Conservation (phyloP, 148 eudicot genomes). For the Polygonum aviculare region DNA sequence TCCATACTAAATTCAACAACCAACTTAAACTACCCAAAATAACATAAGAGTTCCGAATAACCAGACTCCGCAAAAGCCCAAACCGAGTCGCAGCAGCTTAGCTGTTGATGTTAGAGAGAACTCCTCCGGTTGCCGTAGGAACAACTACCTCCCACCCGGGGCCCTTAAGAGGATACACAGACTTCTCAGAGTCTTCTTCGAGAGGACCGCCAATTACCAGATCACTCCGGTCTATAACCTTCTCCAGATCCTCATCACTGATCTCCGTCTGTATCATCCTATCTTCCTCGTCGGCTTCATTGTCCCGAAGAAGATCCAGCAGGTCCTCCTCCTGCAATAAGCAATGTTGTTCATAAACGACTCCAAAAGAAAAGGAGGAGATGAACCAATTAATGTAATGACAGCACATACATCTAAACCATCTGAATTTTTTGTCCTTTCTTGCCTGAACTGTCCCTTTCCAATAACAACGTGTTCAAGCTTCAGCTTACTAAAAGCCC, state of each 20-base stretch:
- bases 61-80: not conserved
- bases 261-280: conserved; percentile 77
- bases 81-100: conserved; percentile 6
- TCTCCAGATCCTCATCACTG: conserved; percentile 75
- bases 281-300: conserved; percentile 59
- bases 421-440: conserved; percentile 38
- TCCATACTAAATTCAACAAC: not conserved
- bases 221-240: conserved; percentile 71
- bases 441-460: conserved; percentile 87
- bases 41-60: not conserved
- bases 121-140: conserved; percentile 67
- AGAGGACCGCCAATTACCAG: conserved; percentile 29
- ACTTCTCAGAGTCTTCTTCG: conserved; percentile 14
- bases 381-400: not conserved
- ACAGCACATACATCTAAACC: conserved; percentile 39
- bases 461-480: conserved; percentile 98
- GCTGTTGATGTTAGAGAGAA: conserved; percentile 76
- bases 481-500: conserved; percentile 92
- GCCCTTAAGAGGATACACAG: conserved; percentile 63
- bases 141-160: conserved; percentile 99
- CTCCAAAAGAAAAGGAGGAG: not conserved
- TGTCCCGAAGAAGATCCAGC: conserved; percentile 64
- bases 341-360: not conserved
- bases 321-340: conserved; percentile 74
- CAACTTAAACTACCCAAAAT: not conserved